These are phyloP conservation scores for Globisporangium cylindrosporum DNA, from an alignment of 352 stramenopile species.

Conservation along the genomic window DNA sequence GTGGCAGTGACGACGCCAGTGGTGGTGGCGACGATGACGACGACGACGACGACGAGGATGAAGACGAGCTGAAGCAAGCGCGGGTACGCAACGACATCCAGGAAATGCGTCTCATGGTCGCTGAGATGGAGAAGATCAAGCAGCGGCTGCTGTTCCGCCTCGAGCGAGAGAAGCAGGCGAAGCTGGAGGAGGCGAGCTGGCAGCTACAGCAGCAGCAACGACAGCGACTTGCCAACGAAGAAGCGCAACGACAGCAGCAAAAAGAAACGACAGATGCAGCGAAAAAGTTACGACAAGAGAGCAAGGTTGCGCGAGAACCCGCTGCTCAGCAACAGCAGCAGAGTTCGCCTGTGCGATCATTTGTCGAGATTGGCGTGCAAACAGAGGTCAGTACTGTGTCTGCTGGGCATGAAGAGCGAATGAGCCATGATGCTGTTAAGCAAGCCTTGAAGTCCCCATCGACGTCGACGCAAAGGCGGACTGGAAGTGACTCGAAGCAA, in stretches of 20 bases:
- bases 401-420: neutral
- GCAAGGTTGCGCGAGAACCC: neutral
- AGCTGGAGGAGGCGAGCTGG: slow-evolving; percentile 17
- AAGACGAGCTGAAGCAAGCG: slow-evolving; percentile 25
- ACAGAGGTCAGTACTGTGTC: neutral
- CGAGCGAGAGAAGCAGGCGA: slow-evolving; percentile 21
- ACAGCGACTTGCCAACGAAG: slow-evolving; percentile 6
- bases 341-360: neutral
- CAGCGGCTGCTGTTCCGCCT: slow-evolving; percentile 49
- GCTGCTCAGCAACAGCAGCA: neutral
- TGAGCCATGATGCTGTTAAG: neutral
- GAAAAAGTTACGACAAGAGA: neutral
- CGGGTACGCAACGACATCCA: slow-evolving; percentile 37
- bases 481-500: neutral
- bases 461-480: neutral
- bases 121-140: slow-evolving; percentile 64
- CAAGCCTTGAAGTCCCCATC: neutral
- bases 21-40: neutral
- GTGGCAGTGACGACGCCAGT: neutral
- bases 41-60: slow-evolving; percentile 8
- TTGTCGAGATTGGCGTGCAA: slow-evolving; percentile 16
- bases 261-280: neutral
- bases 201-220: slow-evolving; percentile 12
- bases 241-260: slow-evolving; percentile 8
- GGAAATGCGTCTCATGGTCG: slow-evolving; percentile 47